Base-by-base conservation (phyloP, 371 early-diverging fungal species). In the Rhizopus sp. region DNA sequence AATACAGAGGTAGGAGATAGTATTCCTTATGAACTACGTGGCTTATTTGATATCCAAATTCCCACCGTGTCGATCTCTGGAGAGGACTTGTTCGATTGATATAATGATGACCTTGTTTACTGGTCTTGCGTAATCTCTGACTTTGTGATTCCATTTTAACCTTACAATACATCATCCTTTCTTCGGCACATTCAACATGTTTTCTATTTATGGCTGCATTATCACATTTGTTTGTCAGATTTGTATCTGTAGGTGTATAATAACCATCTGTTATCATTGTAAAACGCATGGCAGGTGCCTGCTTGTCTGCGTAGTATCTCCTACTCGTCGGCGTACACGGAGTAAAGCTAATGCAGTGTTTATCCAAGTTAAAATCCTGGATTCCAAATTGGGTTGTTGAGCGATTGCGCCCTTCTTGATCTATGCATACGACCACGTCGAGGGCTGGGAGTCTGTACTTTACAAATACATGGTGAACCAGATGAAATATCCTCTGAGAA, bases 361-460 rank as follows among this genome's bases (percentile, higher is more conserved):
- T 53, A 3, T 30, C 29, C 17, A 47, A 17, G 31, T 57, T 16
- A 5, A 65, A 23, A 29, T 44, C 39, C 7, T 32, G 6, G n/a
- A 65, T 49, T 41, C 40, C 10, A 31, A 65, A 65, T 16, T 17
- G 23, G 17, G 54, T 54, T 8, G 41, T 53, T 6, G 60, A 17
- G 35, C 48, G 37, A 31, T 42, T 56, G 3, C 49, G 56, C 15
- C 66, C 66, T 53, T 65, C 66, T 57, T 65, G 66, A 34, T 60
- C 66, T 32, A 60, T 57, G 6, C 32, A 39, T 5, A 56, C 6
- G 1, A 39, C 51, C 16, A 57, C 5, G 32, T 48, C 42, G 1
- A 53, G 23, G 1, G 32, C 39, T 5, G 60, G 60, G 17, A 65
- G 35, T 46, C 45, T 48, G 33, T 57, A 37, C 4, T 53, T 15